Conservation (phyloP, 192 early-diverging fungal genomes). For the Backusella tuberculispora region DNA sequence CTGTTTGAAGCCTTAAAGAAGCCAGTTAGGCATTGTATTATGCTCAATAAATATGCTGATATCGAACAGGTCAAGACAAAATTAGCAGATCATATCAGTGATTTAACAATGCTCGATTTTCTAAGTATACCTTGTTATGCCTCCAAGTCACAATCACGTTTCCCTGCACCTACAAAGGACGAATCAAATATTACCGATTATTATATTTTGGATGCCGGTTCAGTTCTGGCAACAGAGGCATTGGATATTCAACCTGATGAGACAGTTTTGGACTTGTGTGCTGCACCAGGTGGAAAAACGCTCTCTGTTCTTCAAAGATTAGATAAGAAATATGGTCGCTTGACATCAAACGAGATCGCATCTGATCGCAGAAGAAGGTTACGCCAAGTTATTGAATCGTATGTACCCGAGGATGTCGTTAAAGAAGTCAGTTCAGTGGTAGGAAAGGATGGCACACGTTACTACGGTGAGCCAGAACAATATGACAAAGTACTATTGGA, state of each 20-base stretch:
- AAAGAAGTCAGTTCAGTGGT: conserved; percentile 18
- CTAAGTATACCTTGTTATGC: conserved; percentile 34
- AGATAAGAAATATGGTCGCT: conserved; percentile 30
- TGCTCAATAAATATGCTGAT: conserved; percentile 38
- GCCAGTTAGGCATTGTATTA: conserved; percentile 24
- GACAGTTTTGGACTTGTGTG: conserved; percentile 77
- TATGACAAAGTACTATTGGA: conserved; percentile 55
- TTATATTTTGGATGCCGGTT: conserved; percentile 75
- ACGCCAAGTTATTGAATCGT: conserved; percentile 47
- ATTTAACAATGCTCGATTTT: conserved; percentile 24
- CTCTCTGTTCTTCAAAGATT: conserved; percentile 51
- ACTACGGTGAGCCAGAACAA: conserved; percentile 24
- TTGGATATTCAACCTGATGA: conserved; percentile 76
- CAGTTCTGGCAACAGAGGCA: conserved; percentile 78
- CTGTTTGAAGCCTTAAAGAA: conserved; percentile 30
- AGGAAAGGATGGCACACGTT: conserved; percentile 30
- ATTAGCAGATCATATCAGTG: neutral
- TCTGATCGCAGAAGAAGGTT: conserved; percentile 48
- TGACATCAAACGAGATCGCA: conserved; percentile 49
- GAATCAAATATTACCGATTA: conserved; percentile 35
- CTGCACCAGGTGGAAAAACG: conserved; percentile 60
- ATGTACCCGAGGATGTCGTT: conserved; percentile 42
- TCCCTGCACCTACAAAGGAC: conserved; percentile 38
- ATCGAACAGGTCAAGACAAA: neutral
- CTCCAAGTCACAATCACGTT: conserved; percentile 12